Evolutionary conservation across 495 filamentous ascomycete species (phyloP).

Genomic region (Tetracladium marchalianum): DNA sequence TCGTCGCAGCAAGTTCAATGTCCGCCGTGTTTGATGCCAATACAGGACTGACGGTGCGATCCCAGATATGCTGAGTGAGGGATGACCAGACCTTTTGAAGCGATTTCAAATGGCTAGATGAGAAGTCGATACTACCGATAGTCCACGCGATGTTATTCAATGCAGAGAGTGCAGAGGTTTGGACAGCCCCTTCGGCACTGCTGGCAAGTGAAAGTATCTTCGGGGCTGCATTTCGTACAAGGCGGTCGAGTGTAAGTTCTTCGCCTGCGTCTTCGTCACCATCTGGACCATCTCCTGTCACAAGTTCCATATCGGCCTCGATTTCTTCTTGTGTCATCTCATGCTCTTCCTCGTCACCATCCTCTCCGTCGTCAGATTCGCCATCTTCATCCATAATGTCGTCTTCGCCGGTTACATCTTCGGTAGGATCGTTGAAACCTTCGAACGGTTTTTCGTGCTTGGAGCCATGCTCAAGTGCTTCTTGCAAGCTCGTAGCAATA

Average conservation of each 20-base stretch:
- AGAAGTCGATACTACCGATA: slow-evolving; percentile 37
- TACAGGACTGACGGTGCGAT: slow-evolving; percentile 36
- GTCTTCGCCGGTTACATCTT: slow-evolving; percentile 25
- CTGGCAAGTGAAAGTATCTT: slow-evolving; percentile 33
- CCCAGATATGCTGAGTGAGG: slow-evolving; percentile 41
- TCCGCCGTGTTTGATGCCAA: slow-evolving; percentile 47
- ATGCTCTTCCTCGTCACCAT: slow-evolving; percentile 17
- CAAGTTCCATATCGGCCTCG: slow-evolving; percentile 47
- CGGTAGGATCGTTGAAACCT: slow-evolving; percentile 21
- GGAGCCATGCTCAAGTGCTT: slow-evolving; percentile 21
- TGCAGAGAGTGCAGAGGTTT: slow-evolving; percentile 35
- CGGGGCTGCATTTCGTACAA: slow-evolving; percentile 40
- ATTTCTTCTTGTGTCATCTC: slow-evolving; percentile 34
- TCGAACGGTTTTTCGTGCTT: slow-evolving; percentile 20
- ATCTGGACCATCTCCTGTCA: slow-evolving; percentile 35
- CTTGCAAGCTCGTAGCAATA: slow-evolving; percentile 44
- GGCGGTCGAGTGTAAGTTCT: slow-evolving; percentile 33
- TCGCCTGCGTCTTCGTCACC: slow-evolving; percentile 26
- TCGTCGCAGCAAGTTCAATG: slow-evolving; percentile 42
- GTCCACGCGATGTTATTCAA: slow-evolving; percentile 57
- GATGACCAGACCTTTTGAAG: slow-evolving; percentile 38
- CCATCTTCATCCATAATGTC: slow-evolving; percentile 21
- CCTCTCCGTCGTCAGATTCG: slow-evolving; percentile 18
- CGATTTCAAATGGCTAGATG: slow-evolving; percentile 16
- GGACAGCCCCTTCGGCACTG: slow-evolving; percentile 21